These are phyloP conservation scores for Cunninghamia lanceolata DNA, from an alignment of 75 land plant genomes.

Conservation along the genomic window DNA sequence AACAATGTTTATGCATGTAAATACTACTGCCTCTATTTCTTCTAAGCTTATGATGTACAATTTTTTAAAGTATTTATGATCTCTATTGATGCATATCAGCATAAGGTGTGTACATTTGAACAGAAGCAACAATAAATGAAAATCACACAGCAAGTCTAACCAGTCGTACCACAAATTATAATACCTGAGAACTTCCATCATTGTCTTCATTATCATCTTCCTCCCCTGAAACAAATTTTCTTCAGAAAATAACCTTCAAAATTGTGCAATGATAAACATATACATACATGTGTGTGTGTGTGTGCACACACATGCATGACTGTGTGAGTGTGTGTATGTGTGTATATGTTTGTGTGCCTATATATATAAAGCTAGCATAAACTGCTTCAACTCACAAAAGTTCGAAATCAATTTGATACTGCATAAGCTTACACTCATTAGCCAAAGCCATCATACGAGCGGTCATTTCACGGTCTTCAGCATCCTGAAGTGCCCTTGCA, in stretches of 20 bases:
- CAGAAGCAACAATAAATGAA: neutral
- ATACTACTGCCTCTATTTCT: neutral
- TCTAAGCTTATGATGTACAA: neutral
- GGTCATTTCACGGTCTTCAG: conserved; percentile 77
- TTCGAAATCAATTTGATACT: neutral
- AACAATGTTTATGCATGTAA: neutral
- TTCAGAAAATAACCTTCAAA: neutral
- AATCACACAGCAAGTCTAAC: neutral
- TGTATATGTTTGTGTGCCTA: neutral
- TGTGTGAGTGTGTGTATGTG: neutral
- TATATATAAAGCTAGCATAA: neutral
- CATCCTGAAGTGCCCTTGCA: conserved; percentile 92
- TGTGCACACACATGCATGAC: neutral
- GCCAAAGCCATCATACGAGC: conserved; percentile 74
- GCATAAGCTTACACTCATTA: conserved; percentile 58
- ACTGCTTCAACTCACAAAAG: neutral
- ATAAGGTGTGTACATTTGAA: neutral
- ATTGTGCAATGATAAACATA: too few species aligned
- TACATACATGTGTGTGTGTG: neutral
- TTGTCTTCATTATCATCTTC: conserved; percentile 31
- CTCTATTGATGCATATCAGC: neutral
- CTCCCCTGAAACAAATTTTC: conserved; percentile 13
- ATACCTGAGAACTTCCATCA: conserved; percentile 41
- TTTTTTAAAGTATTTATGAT: neutral
- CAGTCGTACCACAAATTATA: neutral